A percentile compares a stretch with the other conserved stretches of the same genome.
phyloP scores from a whole-genome alignment of 495 filamentous ascomycete species.

The Penicillium soppii region DNA sequence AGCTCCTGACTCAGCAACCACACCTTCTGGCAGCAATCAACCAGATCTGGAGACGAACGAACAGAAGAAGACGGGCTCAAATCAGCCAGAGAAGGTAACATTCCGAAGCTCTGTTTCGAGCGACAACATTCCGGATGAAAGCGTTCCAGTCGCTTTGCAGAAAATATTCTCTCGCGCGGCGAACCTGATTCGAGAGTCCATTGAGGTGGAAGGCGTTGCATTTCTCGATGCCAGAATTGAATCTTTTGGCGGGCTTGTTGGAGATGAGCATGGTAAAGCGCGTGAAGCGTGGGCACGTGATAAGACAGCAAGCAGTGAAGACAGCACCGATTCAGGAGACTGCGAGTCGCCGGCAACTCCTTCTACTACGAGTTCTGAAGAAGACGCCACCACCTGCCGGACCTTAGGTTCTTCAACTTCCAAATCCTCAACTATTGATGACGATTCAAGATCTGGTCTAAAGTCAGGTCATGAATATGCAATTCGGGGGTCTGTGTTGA shows the following conservation, averaged over 20 bases:
- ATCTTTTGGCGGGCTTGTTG: slow-evolving; percentile 13
- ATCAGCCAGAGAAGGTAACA: too few species aligned
- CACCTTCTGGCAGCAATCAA: too few species aligned
- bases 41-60: too few species aligned
- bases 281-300: not conserved
- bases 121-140: slow-evolving; percentile 9
- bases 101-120: slow-evolving; percentile 1
- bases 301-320: slow-evolving; percentile 9
- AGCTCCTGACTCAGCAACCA: too few species aligned
- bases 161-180: slow-evolving; percentile 35
- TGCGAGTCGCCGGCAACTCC: too few species aligned
- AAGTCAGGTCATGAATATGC: too few species aligned
- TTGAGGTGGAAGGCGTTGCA: slow-evolving; percentile 50
- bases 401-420: slow-evolving; percentile 23
- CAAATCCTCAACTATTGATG: slow-evolving; percentile 16
- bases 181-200: slow-evolving; percentile 50
- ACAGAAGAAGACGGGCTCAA: too few species aligned
- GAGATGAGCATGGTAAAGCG: not conserved
- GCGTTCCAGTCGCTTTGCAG: slow-evolving; percentile 1
- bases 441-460: too few species aligned
- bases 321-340: slow-evolving; percentile 2
- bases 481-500: too few species aligned
- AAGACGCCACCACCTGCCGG: too few species aligned
- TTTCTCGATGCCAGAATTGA: slow-evolving; percentile 47
- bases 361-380: too few species aligned